Evolutionary conservation across 129 eudicot genomes (phyloP), one percentile per base, ranked within the genome.

Genomic region (Flaveria robusta): DNA sequence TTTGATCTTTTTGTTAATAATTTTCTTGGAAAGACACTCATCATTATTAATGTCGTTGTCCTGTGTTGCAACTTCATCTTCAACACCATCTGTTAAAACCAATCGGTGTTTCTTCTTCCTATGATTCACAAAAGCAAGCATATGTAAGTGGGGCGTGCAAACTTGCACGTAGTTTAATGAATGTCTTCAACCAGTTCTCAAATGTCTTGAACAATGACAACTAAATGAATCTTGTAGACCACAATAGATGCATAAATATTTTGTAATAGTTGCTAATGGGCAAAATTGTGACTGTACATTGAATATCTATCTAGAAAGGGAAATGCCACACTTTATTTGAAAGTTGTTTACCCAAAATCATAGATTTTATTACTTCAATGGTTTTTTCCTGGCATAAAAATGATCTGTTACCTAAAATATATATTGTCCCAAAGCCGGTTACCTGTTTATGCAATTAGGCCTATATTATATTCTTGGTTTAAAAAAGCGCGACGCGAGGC

Each of bases 81-180:
- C 80, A 77, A 67, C 46, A 77, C 19, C 67, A 71, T 62, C 77
- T 34, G 62, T 66, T 72, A 56, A 78, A 27, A 65, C 74, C 26
- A 46, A 39, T 47, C 86, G 77, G 37, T 75, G 88, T 68, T 85
- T 88, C 83, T 87, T 91, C 81, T 77, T 83, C 82, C 92, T 91
- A 42, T 69, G 20, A 65, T 71, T 50, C 50, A 77, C 73, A 58
- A 47, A 66, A 67, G 63, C 14, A 59, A 68, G 71, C 74, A 37
- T 68, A 76, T 31, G 22, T 72, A 72, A 77, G 39, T 4, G 19
- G 68, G 2, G 74, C 31, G 27, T 62, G 67, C 19, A 59, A 59
- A 60, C 27, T 16, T 7, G 51, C 65, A 71, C 12, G 4, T 16
- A 20, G 23, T 8, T 31, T 71, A 64, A 72, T 13, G 60, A 27